phyloP scores from a whole-genome alignment of 2,329 filamentous ascomycete genomes.

The Chalara sp. region DNA sequence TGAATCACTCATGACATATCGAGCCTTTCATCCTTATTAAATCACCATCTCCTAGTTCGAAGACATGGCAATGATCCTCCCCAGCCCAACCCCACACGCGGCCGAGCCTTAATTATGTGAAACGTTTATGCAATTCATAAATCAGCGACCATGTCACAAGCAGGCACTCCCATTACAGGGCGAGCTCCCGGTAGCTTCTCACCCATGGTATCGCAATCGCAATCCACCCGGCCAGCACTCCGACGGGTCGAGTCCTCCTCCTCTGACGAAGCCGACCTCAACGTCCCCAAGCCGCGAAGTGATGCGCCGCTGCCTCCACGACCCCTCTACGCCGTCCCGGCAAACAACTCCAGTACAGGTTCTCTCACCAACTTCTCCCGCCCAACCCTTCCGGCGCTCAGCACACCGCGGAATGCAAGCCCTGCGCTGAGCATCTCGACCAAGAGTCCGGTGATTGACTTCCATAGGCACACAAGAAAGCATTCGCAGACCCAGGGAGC shows the following conservation, averaged over 20 bases:
- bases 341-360: slow-evolving; percentile 41
- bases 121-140: slow-evolving; percentile 10
- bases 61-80: too few relatives aligned
- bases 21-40: too few relatives aligned
- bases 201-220: slow-evolving; percentile 22
- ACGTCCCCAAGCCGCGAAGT: slow-evolving; percentile 40
- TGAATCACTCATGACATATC: too few relatives aligned
- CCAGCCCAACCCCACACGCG: too few relatives aligned
- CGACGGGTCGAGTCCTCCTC: slow-evolving; percentile 40
- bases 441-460: slow-evolving; percentile 25
- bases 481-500: slow-evolving; percentile 69
- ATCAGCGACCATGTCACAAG: slow-evolving; percentile 17
- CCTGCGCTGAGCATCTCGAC: slow-evolving; percentile 38
- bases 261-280: slow-evolving; percentile 37
- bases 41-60: too few relatives aligned
- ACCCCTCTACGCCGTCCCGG: slow-evolving; percentile 45
- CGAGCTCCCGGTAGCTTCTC: slow-evolving; percentile 27
- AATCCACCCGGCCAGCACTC: slow-evolving; percentile 30
- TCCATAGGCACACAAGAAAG: slow-evolving; percentile 49
- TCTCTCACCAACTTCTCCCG: slow-evolving; percentile 51
- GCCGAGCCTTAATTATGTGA: too few relatives aligned
- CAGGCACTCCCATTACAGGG: slow-evolving; percentile 14
- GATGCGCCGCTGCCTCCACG: slow-evolving; percentile 29
- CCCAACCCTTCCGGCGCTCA: slow-evolving; percentile 31
- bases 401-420: slow-evolving; percentile 22